These are phyloP conservation scores for Rhizophora apiculata DNA, from an alignment of 345 rosid species.

Conservation along the genomic window DNA sequence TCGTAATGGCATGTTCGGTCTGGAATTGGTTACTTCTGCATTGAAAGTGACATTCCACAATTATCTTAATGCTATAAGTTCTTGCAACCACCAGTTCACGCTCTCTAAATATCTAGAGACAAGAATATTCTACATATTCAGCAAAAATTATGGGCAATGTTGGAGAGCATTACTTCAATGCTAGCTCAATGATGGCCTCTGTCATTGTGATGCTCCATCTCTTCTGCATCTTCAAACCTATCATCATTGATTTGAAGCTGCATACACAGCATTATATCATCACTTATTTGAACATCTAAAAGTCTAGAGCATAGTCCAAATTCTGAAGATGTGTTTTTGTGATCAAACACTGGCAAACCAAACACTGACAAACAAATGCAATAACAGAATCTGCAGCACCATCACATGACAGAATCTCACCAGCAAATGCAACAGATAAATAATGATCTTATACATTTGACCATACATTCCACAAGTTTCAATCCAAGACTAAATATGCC, in stretches of 20 bases:
- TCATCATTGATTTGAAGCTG: constrained; percentile 85
- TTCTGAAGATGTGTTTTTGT: too few species aligned
- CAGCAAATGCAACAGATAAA: background rate
- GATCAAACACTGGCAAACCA: too few species aligned
- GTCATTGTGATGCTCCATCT: constrained; percentile 53
- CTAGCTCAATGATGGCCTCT: constrained; percentile 25
- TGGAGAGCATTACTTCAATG: background rate
- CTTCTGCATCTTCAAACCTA: constrained; percentile 95
- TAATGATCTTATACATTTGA: background rate
- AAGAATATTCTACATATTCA: background rate
- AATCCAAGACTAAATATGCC: background rate
- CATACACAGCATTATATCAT: constrained; percentile 8
- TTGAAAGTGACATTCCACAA: background rate
- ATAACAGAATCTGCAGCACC: too few species aligned
- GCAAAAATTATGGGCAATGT: background rate
- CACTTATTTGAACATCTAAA: background rate
- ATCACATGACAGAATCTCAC: too few species aligned
- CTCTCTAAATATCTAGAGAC: background rate
- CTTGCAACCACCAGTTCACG: too few species aligned
- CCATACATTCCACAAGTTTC: background rate
- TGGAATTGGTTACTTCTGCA: background rate
- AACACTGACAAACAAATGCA: too few species aligned
- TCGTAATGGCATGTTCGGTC: background rate
- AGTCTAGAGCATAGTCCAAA: background rate
- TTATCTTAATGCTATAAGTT: background rate